phyloP scores from a whole-genome alignment of 179 eudicot species.

The Spinacia oleracea region DNA sequence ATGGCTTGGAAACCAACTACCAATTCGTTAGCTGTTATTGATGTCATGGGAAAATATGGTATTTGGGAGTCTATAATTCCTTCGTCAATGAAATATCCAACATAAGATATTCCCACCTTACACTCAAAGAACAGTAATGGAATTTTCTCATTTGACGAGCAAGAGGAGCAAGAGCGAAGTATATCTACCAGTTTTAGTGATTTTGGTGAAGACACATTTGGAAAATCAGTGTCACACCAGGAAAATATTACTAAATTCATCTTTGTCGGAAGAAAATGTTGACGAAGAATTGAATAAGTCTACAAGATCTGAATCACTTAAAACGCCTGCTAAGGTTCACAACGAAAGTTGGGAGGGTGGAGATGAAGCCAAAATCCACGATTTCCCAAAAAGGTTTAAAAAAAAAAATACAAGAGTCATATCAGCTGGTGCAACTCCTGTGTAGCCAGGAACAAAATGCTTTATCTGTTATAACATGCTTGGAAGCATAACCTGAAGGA shows the following conservation, averaged over 20 bases:
- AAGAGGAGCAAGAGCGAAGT: constrained; percentile 63
- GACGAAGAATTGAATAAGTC: constrained; percentile 37
- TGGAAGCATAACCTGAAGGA: constrained; percentile 88
- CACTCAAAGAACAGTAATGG: constrained; percentile 63
- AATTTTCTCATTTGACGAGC: constrained; percentile 70
- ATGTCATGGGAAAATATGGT: constrained; percentile 90
- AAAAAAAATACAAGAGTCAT: constrained; percentile 82
- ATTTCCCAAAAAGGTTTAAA: constrained; percentile 28
- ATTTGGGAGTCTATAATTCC: constrained; percentile 93
- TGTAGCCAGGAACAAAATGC: constrained; percentile 71
- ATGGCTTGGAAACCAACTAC: constrained; percentile 97
- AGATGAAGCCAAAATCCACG: constrained; percentile 32
- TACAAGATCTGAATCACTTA: constrained; percentile 51
- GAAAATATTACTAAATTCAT: constrained; percentile 72
- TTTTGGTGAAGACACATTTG: constrained; percentile 69
- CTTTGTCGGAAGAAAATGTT: constrained; percentile 51
- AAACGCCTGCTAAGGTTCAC: constrained; percentile 46
- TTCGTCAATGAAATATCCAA: constrained; percentile 86
- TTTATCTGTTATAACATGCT: constrained; percentile 90
- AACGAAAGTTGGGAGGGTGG: constrained; percentile 45
- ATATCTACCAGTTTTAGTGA: constrained; percentile 74
- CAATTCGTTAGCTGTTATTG: constrained; percentile 88
- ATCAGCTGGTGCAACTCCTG: constrained; percentile 94
- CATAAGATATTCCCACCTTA: constrained; percentile 69
- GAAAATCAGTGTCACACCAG: constrained; percentile 56